These are phyloP conservation scores for Thielaviopsis punctulata DNA, from an alignment of 2,329 filamentous ascomycete genomes.

Conservation along the genomic window DNA sequence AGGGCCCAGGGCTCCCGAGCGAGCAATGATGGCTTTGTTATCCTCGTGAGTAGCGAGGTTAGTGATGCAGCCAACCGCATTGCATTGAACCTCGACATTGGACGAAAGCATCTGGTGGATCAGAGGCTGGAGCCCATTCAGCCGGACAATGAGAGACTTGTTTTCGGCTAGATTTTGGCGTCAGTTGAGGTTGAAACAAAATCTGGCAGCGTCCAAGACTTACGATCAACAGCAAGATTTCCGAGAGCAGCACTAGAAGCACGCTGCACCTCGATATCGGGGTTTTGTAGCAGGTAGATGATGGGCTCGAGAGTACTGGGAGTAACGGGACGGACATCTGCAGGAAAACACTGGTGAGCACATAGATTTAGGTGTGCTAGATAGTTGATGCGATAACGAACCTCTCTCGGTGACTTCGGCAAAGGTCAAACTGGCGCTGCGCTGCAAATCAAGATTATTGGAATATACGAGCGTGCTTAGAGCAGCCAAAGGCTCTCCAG, in stretches of 20 bases:
- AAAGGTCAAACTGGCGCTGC: constrained; percentile 94
- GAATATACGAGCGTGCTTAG: constrained; percentile 94
- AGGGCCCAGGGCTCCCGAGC: constrained; percentile 80
- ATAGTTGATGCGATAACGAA: constrained; percentile 25
- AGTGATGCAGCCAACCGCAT: constrained; percentile 96
- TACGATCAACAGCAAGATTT: constrained; percentile 95
- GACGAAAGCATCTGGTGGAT: constrained; percentile 97
- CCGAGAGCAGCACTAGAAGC: constrained; percentile 91
- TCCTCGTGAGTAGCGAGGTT: constrained; percentile 97
- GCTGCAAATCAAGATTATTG: constrained; percentile 93
- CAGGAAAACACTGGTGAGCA: constrained; percentile 8
- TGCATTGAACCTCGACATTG: constrained; percentile 98
- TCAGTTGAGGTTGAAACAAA: neutral
- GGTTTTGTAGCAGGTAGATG: constrained; percentile 81
- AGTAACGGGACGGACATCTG: constrained; percentile 94
- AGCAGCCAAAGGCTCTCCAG: constrained; percentile 81
- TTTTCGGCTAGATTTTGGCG: constrained; percentile 57
- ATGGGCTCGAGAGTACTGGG: constrained; percentile 91
- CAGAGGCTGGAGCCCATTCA: constrained; percentile 76
- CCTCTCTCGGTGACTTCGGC: constrained; percentile 97
- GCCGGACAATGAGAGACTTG: constrained; percentile 87
- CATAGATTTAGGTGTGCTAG: neutral
- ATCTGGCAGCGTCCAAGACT: constrained; percentile 18
- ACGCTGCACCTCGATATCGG: constrained; percentile 91
- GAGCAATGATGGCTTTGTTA: constrained; percentile 96